Base-by-base conservation (phyloP, 1,139 yeast species). In the Candida buenavistaensis region DNA sequence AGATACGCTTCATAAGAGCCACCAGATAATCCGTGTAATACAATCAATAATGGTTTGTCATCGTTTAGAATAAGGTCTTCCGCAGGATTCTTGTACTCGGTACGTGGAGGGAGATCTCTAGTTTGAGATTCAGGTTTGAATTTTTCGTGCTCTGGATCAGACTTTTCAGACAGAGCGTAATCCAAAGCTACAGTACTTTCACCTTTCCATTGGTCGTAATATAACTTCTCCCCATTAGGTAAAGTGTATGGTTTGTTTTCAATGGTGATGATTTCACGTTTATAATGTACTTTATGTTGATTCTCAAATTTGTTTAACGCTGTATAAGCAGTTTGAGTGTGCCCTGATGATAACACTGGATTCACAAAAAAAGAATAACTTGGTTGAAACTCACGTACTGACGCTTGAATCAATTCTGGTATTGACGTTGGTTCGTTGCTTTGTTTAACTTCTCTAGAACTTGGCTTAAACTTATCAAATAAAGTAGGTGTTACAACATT, bases 1-100 rank as follows among this genome's bases (percentile, higher is more conserved):
- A 78, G 68, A 41, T 78, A 78, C 28, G 76, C 62, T 51, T 78
- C 85, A 47, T 72, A 73, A 7, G 82, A 76, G 0, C 85, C 84
- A 12, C 85, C 85, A 8, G 82, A 71, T 29, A 78, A 62, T 3
- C 85, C 85, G 52, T 78, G 85, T 26, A 76, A 54, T 1, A 76
- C 73, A 33, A 78, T 60, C 14, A 78, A 53, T 47, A 78, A 61
- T 0, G 83, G 84, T 43, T 60, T 68, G 10, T 61, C 54, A 43
- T 74, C 75, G 5, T 26, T 29, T 11, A 26, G 26, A 11, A 54
- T 46, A 1, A 55, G 30, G 11, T 70, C 77, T 12, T 47, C 41
- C 4, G 46, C 39, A 0, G 70, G 70, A 37, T 68, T 57, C 38
- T 64, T 46, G 47, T 55, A 72, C 41, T 61, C 59, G 0, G 78